A percentile compares a stretch with the other conserved stretches of the same genome.
Evolutionary conservation across 257 asterid species (phyloP).

Genomic region (Nicotiana noctiflora): DNA sequence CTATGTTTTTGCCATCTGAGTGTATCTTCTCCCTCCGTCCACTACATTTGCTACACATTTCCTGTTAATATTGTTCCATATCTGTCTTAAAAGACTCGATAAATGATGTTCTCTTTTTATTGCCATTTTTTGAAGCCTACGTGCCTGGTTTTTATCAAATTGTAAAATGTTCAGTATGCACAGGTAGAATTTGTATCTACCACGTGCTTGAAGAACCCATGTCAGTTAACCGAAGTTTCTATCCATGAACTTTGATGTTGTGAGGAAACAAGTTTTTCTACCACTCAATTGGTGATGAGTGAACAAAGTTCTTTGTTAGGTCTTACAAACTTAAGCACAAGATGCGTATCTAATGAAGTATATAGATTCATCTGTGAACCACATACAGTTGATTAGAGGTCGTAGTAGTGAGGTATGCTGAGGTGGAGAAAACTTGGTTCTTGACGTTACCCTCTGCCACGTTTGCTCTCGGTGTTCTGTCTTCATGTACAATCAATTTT

Average conservation of each 20-base stretch:
- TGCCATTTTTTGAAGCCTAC: background rate
- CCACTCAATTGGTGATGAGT: background rate
- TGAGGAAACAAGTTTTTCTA: background rate
- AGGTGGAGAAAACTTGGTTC: background rate
- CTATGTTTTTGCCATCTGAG: no score
- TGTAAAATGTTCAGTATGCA: background rate
- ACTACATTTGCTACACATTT: no score
- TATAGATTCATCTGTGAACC: background rate
- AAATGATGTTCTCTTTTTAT: background rate
- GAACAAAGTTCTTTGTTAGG: background rate
- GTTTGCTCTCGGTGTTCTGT: background rate
- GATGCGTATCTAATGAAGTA: background rate
- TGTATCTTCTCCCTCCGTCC: no score
- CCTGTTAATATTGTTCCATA: background rate
- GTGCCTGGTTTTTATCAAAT: background rate
- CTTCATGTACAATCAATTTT: background rate
- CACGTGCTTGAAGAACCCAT: background rate
- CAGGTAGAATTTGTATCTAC: background rate
- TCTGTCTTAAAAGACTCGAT: background rate
- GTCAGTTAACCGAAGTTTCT: background rate
- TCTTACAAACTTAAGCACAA: background rate
- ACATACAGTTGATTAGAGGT: background rate
- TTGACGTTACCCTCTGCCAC: background rate
- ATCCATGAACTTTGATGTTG: background rate
- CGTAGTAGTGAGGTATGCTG: background rate